These are phyloP conservation scores for Aspergillus sergii DNA, from an alignment of 2,329 filamentous ascomycete species.

Conservation along the genomic window DNA sequence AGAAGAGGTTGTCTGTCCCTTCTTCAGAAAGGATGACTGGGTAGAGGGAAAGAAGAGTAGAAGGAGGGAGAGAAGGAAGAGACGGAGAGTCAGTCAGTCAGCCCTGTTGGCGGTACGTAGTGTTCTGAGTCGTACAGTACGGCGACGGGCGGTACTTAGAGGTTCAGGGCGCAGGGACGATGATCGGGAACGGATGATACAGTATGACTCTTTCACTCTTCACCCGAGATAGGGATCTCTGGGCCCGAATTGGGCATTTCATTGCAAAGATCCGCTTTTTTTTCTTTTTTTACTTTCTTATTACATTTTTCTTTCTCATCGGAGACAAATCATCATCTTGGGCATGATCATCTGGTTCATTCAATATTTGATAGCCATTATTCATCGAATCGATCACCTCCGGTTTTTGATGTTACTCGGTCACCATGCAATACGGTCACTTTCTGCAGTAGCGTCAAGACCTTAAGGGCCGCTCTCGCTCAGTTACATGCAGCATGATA, in stretches of 20 bases:
- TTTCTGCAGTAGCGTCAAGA: background rate
- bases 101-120: background rate
- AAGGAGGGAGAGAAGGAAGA: conserved; percentile 1
- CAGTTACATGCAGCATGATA: background rate
- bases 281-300: conserved; percentile 7
- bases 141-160: conserved; percentile 9
- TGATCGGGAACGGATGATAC: conserved; percentile 19
- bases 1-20: background rate
- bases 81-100: conserved; percentile 1
- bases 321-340: background rate
- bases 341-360: background rate
- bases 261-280: conserved; percentile 6
- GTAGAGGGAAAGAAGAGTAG: background rate
- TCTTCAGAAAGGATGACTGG: conserved; percentile 1
- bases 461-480: background rate
- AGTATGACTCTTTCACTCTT: conserved; percentile 21
- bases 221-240: conserved; percentile 15
- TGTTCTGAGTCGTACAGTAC: conserved; percentile 7
- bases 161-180: conserved; percentile 10
- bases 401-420: background rate
- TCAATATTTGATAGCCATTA: background rate
- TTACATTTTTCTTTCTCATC: conserved; percentile 2
- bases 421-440: background rate
- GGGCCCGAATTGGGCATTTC: conserved; percentile 17
- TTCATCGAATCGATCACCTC: background rate